Percentiles rank a stretch among this genome's conserved stretches.
Conservation (phyloP, 1,139 yeast species). For the Suhomyces choctaworum region DNA sequence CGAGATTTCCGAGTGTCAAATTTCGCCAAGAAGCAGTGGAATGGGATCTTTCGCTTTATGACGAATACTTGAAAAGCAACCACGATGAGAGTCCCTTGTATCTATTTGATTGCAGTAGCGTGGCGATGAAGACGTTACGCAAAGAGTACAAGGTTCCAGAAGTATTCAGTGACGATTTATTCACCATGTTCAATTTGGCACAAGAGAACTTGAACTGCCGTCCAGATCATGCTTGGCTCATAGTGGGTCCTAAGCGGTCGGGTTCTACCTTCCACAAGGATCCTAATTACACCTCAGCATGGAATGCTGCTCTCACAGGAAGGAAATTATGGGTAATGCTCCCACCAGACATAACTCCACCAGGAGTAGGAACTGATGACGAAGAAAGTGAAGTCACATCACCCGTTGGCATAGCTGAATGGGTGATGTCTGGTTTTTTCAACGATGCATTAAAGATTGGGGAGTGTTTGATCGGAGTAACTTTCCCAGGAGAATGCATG, state of each 20-base stretch:
- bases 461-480: conserved; percentile 65
- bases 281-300: conserved; percentile 87
- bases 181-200: conserved; percentile 44
- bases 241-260: conserved; percentile 75
- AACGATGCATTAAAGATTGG: conserved; percentile 53
- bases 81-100: conserved; percentile 82
- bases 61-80: conserved; percentile 60
- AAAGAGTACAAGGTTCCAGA: conserved; percentile 57
- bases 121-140: conserved; percentile 58
- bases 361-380: conserved; percentile 77
- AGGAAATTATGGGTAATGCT: conserved; percentile 86
- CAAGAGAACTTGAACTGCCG: conserved; percentile 44
- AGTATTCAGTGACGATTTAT: conserved; percentile 53
- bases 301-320: conserved; percentile 81
- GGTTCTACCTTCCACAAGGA: conserved; percentile 94
- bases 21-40: conserved; percentile 85
- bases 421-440: conserved; percentile 82
- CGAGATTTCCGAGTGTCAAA: conserved; percentile 56
- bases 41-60: conserved; percentile 68
- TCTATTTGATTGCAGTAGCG: conserved; percentile 74
- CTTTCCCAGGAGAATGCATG: conserved; percentile 81
- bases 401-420: conserved; percentile 87
- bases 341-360: conserved; percentile 75
- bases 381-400: conserved; percentile 89
- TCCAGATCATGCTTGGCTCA: conserved; percentile 91